A percentile compares a stretch with the other conserved stretches of the same genome.
Evolutionary conservation across 2,329 filamentous ascomycete genomes (phyloP).

Genomic region (Neophaeococcomyces mojaviensis): DNA sequence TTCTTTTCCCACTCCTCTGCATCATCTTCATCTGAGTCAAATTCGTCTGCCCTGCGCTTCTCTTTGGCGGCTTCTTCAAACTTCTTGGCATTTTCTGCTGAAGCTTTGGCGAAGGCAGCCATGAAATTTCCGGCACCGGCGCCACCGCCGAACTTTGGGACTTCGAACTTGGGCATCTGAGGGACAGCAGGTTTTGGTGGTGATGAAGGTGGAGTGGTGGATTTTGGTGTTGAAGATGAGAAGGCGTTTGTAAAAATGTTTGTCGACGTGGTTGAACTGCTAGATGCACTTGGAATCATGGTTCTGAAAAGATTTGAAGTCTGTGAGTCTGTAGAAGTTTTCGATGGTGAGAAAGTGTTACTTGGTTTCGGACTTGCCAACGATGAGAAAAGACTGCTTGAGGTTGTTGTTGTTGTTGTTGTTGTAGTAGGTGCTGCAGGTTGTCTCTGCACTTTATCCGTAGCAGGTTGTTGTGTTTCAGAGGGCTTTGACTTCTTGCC

Average conservation of each 20-base stretch:
- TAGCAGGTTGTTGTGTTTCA: not conserved
- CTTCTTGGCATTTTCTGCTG: slow-evolving; percentile 30
- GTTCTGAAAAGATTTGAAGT: slow-evolving; percentile 11
- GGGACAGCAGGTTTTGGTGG: slow-evolving; percentile 15
- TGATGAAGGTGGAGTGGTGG: slow-evolving; percentile 21
- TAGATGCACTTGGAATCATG: slow-evolving; percentile 4
- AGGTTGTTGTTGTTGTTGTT: not conserved
- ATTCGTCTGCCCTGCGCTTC: slow-evolving; percentile 44
- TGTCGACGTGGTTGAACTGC: not conserved
- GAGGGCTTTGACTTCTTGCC: slow-evolving; percentile 22
- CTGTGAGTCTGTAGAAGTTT: not conserved
- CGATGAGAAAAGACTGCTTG: not conserved
- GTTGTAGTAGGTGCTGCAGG: not conserved
- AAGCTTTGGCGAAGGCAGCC: slow-evolving; percentile 34
- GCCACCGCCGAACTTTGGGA: slow-evolving; percentile 29
- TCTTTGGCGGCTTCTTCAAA: slow-evolving; percentile 37
- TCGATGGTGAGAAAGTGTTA: not conserved
- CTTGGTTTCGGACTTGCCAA: slow-evolving; percentile 3
- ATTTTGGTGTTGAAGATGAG: slow-evolving; percentile 7
- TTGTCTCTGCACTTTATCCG: not conserved
- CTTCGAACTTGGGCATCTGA: slow-evolving; percentile 15
- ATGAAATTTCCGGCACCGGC: slow-evolving; percentile 32
- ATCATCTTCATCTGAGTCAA: slow-evolving; percentile 46
- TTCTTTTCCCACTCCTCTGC: slow-evolving; percentile 42
- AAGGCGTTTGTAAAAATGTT: not conserved